phyloP scores from a whole-genome alignment of 2,329 filamentous ascomycete genomes.

The Cladorrhinum sp. region DNA sequence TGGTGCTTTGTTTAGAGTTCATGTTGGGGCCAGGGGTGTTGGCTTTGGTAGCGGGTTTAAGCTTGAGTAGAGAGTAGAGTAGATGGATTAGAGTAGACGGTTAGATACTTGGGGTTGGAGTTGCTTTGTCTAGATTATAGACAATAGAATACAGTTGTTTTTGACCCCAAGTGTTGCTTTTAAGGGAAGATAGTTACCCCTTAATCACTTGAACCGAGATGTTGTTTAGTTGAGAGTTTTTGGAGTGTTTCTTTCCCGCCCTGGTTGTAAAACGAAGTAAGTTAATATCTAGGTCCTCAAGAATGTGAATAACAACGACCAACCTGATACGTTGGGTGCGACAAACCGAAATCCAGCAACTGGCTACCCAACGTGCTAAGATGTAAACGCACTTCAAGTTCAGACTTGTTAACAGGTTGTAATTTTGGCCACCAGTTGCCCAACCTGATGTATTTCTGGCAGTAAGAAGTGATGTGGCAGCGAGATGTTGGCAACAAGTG shows the following conservation, averaged over 20 bases:
- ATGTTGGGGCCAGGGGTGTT: slow-evolving; percentile 70
- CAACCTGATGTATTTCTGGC: neutral
- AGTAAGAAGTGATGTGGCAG: neutral
- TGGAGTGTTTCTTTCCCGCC: too few relatives aligned
- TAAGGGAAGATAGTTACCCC: too few relatives aligned
- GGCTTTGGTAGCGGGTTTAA: slow-evolving; percentile 46
- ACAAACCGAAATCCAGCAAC: neutral
- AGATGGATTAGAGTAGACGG: neutral
- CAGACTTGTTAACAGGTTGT: too few relatives aligned
- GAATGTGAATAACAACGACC: neutral
- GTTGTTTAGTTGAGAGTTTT: too few relatives aligned
- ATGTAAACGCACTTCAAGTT: neutral
- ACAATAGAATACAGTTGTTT: neutral
- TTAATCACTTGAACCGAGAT: too few relatives aligned
- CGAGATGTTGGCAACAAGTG: too few relatives aligned
- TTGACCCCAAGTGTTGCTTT: too few relatives aligned
- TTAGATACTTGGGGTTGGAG: neutral
- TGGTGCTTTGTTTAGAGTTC: slow-evolving; percentile 71
- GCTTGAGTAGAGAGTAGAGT: neutral
- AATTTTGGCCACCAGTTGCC: neutral
- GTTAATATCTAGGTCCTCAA: too few relatives aligned
- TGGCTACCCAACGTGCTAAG: neutral
- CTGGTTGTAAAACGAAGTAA: too few relatives aligned
- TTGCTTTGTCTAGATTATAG: neutral
- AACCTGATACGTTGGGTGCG: too few relatives aligned